Evolutionary conservation across 2,329 filamentous ascomycete species (phyloP), one percentile per base, ranked within the genome.

Genomic region (Achaetomium macrosporum): DNA sequence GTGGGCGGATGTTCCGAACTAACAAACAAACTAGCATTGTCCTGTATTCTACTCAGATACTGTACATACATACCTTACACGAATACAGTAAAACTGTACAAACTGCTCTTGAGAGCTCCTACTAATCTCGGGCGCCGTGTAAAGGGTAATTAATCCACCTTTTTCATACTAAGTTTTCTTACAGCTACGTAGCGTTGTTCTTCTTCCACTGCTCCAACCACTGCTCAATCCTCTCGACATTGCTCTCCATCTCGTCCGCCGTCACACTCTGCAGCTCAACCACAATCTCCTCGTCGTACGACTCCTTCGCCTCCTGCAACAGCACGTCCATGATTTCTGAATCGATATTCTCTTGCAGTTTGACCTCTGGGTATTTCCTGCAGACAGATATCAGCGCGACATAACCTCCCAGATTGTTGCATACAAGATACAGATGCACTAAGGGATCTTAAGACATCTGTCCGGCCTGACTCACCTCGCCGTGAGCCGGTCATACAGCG

Each of bases 301-400:
- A 82, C 58, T 96, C 91, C 55, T 84, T 77, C 31, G 93, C 93
- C 73, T 99, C 93, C 61, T 96, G 86, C 17, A 95, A 75, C 51
- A 99, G 74, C 25, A 97, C 89, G 66, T 96, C 87, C 85, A 99
- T 97, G 66, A 99, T 97, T 73, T 99, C 93, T 30, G 89, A 87
- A 69, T 99, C 93, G 55, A 99, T 75, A 66, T 99, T 99, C 70
- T 97, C 93, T 69, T 97, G 88, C 41, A 99, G 75, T 70, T 99
- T 99, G 57, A 80, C 78, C 66, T 93, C 88, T 57, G 82, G 78
- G 69, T 96, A 96, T 57, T 89, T 87, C 60, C 87, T 88, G 37
- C 6, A 30, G 15, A 11, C 20, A 5, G 17, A 35, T 47, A n/a
- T 37, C 13, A 42, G 41, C 13, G 12, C 2, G 9, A 5, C 13